Percentiles rank a stretch among this genome's conserved stretches.
Conservation (phyloP, 2,329 filamentous ascomycete species). For the Anthostomella pinea region DNA sequence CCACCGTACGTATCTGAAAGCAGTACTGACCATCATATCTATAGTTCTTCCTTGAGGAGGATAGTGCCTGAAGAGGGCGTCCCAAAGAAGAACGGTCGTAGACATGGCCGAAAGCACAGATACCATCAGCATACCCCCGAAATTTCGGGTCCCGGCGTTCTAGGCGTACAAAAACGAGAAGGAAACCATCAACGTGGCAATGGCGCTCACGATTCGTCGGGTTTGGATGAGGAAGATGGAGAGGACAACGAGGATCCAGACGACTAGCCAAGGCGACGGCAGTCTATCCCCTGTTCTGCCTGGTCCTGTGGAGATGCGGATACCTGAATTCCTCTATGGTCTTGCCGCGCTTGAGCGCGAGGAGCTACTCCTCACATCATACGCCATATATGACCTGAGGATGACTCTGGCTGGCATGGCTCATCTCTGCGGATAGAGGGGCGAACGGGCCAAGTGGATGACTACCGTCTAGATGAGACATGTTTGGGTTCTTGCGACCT, state of each 20-base stretch:
- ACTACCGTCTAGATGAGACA: slow-evolving; percentile 20
- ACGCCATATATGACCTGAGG: neutral
- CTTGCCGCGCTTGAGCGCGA: neutral
- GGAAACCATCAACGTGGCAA: slow-evolving; percentile 19
- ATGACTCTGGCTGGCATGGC: slow-evolving; percentile 1
- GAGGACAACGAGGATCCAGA: slow-evolving; percentile 67
- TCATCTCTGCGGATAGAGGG: slow-evolving; percentile 26
- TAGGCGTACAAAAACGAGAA: slow-evolving; percentile 47
- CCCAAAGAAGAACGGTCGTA: slow-evolving; percentile 40
- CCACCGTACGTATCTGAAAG: neutral
- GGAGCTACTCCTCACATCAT: neutral
- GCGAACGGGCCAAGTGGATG: slow-evolving; percentile 29
- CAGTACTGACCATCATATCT: slow-evolving; percentile 16
- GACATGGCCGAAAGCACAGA: slow-evolving; percentile 22
- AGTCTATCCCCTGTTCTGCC: slow-evolving; percentile 64
- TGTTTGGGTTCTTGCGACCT: too few species aligned
- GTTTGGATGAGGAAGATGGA: slow-evolving; percentile 51
- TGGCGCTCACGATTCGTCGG: slow-evolving; percentile 20
- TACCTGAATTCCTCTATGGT: neutral
- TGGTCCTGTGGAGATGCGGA: slow-evolving; percentile 50
- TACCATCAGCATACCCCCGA: slow-evolving; percentile 35
- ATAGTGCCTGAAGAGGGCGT: slow-evolving; percentile 61
- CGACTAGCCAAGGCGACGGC: slow-evolving; percentile 56
- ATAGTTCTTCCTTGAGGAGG: slow-evolving; percentile 93
- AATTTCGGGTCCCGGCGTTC: slow-evolving; percentile 46